phyloP scores from a whole-genome alignment of 306 rosid species.

The Pyrus communis region DNA sequence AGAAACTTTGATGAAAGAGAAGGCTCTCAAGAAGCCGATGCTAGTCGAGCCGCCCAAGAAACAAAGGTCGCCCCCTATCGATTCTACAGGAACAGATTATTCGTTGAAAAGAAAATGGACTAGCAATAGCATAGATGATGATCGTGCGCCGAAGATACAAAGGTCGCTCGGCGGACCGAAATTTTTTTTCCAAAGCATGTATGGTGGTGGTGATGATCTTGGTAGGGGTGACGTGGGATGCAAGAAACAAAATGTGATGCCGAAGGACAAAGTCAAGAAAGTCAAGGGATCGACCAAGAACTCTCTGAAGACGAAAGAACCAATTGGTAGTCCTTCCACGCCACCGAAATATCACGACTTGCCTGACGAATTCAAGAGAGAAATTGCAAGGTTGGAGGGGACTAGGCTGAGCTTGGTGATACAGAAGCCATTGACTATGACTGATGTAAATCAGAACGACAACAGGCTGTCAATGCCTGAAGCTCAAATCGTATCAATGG shows the following conservation, averaged over 20 bases:
- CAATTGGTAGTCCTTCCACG: not conserved
- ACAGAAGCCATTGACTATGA: not conserved
- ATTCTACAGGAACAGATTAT: not conserved
- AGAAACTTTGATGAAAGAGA: not conserved
- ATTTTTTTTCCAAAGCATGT: too few relatives aligned
- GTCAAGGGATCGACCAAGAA: not conserved
- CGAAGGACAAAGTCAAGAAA: not conserved
- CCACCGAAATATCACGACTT: not conserved
- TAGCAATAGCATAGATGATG: not conserved
- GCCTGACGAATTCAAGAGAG: slow-evolving; percentile 1
- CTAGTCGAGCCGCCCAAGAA: not conserved
- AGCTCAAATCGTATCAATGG: not conserved
- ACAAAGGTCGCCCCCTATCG: not conserved
- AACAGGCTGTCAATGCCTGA: slow-evolving; percentile 8
- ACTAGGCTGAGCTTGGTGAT: not conserved
- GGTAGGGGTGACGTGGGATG: not conserved
- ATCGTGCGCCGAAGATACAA: not conserved
- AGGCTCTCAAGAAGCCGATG: not conserved
- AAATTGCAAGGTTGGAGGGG: slow-evolving; percentile 1
- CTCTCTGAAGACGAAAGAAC: not conserved
- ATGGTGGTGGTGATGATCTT: not conserved
- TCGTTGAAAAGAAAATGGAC: not conserved
- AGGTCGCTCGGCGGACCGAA: not conserved
- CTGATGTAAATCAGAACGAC: not conserved
- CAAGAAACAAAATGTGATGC: not conserved